A percentile compares a stretch with the other conserved stretches of the same genome.
Conservation (phyloP, 257 asterid genomes). For the Fraxinus quadrangulata region DNA sequence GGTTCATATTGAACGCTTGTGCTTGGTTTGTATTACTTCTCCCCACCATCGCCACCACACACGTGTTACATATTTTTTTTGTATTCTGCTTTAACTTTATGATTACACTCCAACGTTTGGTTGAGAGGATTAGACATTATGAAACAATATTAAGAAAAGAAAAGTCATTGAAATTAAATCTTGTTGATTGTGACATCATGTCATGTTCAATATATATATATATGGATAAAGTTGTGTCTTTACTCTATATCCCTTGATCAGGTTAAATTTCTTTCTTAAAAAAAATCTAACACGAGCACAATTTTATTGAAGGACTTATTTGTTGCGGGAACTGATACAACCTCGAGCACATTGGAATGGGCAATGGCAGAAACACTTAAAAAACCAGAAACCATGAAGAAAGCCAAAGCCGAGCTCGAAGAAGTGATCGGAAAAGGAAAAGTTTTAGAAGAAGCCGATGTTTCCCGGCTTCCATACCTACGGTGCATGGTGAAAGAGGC, state of each 20-base stretch:
- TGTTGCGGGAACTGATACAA: slow-evolving; percentile 65
- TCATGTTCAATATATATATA: no score
- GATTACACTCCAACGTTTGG: no score
- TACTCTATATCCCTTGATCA: no score
- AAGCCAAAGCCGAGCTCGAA: slow-evolving; percentile 59
- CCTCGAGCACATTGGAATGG: slow-evolving; percentile 75
- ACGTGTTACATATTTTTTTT: not conserved
- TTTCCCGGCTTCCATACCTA: slow-evolving; percentile 55
- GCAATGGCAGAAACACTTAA: slow-evolving; percentile 71
- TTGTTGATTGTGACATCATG: no score
- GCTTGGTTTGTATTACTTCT: slow-evolving; percentile 46
- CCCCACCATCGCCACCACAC: not conserved
- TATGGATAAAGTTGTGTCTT: no score
- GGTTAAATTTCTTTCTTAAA: not conserved
- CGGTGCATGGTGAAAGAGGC: slow-evolving; percentile 62
- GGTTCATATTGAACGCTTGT: slow-evolving; percentile 65
- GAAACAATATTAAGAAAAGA: no score
- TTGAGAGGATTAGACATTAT: no score
- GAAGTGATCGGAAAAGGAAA: slow-evolving; percentile 54
- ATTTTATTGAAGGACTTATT: slow-evolving; percentile 54
- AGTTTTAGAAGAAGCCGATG: slow-evolving; percentile 47
- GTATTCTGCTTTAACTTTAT: no score
- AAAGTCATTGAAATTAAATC: no score
- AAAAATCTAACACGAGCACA: not conserved
- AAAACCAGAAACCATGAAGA: slow-evolving; percentile 52